Evolutionary conservation across 2,329 filamentous ascomycete species (phyloP).

Genomic region (Sclerotinia sclerotiorum): DNA sequence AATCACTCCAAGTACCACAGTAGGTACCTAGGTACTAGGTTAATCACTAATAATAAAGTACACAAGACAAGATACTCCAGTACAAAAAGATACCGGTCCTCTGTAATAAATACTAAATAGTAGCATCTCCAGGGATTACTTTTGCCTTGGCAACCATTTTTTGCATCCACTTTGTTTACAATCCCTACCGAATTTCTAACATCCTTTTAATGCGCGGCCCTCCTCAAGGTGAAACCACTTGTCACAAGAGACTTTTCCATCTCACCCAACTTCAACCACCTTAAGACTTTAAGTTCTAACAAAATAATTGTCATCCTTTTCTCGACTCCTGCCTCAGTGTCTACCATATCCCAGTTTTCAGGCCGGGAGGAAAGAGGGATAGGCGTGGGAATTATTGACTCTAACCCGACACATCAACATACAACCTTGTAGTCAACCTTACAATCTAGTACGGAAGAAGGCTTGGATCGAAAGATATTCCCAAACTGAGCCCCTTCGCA

Average conservation of each 20-base stretch:
- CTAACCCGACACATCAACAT: neutral
- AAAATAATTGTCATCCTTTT: neutral
- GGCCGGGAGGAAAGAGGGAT: neutral
- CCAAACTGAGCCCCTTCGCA: conserved; percentile 13
- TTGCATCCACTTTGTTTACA: neutral
- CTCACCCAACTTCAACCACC: neutral
- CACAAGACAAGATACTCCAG: neutral
- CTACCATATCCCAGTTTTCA: neutral
- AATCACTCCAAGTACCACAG: too few relatives aligned
- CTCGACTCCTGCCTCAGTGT: neutral
- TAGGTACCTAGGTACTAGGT: neutral
- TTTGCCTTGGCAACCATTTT: conserved; percentile 9
- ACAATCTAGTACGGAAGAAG: neutral
- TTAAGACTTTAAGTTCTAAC: neutral
- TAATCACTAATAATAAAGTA: neutral
- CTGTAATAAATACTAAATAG: too few relatives aligned
- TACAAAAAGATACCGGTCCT: too few relatives aligned
- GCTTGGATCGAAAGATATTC: conserved; percentile 14
- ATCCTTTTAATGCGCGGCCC: conserved; percentile 14
- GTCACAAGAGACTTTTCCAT: conserved; percentile 2
- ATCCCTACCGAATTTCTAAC: conserved; percentile 6
- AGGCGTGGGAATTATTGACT: neutral
- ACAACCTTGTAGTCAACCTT: neutral
- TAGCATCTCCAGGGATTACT: neutral
- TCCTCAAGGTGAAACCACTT: conserved; percentile 12